These are phyloP conservation scores for Ceratobasidium sp. DNA, from an alignment of 1,284 basidiomycete species.

Conservation along the genomic window DNA sequence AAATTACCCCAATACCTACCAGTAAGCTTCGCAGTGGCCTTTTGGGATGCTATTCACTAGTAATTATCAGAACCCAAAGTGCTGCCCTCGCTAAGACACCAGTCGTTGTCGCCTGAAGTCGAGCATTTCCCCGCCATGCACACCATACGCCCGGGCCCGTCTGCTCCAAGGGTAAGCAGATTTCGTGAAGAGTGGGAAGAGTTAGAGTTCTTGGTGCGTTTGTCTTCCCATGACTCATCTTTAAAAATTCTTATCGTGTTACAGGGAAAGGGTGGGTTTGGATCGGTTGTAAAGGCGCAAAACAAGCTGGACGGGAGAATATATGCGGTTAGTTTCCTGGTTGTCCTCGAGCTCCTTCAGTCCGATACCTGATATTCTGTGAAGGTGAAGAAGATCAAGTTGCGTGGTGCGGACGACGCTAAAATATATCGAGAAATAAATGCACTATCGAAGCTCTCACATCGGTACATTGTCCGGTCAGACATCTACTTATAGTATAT, in stretches of 20 bases:
- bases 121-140: constrained; percentile 16
- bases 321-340: constrained; percentile 41
- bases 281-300: constrained; percentile 91
- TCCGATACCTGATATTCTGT: neutral
- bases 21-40: constrained; percentile 24
- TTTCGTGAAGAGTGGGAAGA: constrained; percentile 90
- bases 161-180: constrained; percentile 55
- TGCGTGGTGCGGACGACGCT: constrained; percentile 78
- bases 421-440: constrained; percentile 94
- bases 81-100: neutral
- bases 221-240: neutral
- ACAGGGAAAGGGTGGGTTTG: constrained; percentile 91
- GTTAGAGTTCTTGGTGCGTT: constrained; percentile 70
- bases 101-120: constrained; percentile 33
- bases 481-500: constrained; percentile 44
- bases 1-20: constrained; percentile 27
- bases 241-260: neutral
- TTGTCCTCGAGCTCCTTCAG: neutral
- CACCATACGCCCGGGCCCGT: neutral
- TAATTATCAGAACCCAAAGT: constrained; percentile 23
- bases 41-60: too few species aligned
- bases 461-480: constrained; percentile 91
- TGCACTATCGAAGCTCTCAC: constrained; percentile 84
- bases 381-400: constrained; percentile 82
- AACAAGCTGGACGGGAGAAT: constrained; percentile 67